A percentile compares a stretch with the other conserved stretches of the same genome.
Evolutionary conservation across 305 asterid genomes (phyloP).

Genomic region (Fraxinus nigra): DNA sequence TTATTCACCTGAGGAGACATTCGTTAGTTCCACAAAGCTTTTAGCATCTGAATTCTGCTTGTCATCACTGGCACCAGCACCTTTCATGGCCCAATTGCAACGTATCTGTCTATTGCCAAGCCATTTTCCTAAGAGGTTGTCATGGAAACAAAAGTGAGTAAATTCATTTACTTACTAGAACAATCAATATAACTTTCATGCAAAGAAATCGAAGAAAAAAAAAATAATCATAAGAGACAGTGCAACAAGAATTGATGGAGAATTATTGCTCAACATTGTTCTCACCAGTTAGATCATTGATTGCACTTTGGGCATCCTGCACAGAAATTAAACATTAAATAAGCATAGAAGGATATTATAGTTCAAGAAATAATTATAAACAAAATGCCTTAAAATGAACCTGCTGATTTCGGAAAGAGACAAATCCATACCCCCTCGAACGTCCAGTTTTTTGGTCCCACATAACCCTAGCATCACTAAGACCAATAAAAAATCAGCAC

Average conservation of each 20-base stretch:
- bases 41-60: conserved; percentile 68
- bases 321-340: conserved; percentile 14
- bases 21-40: conserved; percentile 75
- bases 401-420: conserved; percentile 91
- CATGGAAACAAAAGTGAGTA: conserved; percentile 11
- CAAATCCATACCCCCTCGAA: conserved; percentile 92
- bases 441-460: conserved; percentile 97
- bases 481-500: conserved; percentile 26
- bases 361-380: conserved; percentile 12
- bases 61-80: conserved; percentile 79
- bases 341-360: background rate
- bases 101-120: conserved; percentile 96
- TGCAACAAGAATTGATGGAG: background rate
- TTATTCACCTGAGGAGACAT: conserved; percentile 67
- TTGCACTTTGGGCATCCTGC: conserved; percentile 91
- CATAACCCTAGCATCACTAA: conserved; percentile 95
- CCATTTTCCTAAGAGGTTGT: conserved; percentile 68
- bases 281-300: conserved; percentile 87
- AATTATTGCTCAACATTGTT: conserved; percentile 15
- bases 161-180: background rate
- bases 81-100: conserved; percentile 95
- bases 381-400: conserved; percentile 26
- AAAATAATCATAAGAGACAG: background rate
- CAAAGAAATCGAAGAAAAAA: background rate
- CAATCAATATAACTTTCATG: background rate